Evolutionary conservation across 2,329 filamentous ascomycete species (phyloP).

Genomic region (Cryoendolithus antarcticus): DNA sequence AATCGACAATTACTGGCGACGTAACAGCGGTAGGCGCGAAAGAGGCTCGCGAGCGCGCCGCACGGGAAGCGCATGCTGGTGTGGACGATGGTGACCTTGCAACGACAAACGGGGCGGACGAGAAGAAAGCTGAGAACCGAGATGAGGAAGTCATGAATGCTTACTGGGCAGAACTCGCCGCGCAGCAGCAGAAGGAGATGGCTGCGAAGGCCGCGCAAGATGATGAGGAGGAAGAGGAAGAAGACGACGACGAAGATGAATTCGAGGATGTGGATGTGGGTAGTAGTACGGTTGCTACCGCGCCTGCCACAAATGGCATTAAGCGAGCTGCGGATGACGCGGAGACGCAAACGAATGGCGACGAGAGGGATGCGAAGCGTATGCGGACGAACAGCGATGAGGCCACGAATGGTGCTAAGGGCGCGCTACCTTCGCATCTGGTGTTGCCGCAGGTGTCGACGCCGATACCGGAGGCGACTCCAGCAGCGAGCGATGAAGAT

Average conservation of each 20-base stretch:
- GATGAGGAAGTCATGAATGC: constrained; percentile 50
- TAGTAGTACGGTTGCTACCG: constrained; percentile 23
- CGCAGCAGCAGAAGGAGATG: constrained; percentile 38
- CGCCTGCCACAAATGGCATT: constrained; percentile 10
- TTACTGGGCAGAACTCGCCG: constrained; percentile 55
- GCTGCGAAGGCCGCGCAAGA: constrained; percentile 37
- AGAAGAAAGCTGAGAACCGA: constrained; percentile 24
- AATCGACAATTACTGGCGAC: constrained; percentile 24
- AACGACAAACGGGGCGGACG: constrained; percentile 14
- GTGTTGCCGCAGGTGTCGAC: neutral
- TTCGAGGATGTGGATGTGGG: constrained; percentile 43
- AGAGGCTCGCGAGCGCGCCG: constrained; percentile 28
- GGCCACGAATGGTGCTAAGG: constrained; percentile 8
- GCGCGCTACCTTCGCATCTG: no score
- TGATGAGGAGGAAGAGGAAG: constrained; percentile 37
- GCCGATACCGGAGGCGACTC: constrained; percentile 20
- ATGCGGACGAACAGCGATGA: constrained; percentile 45
- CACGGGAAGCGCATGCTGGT: constrained; percentile 23
- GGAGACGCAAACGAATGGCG: constrained; percentile 20
- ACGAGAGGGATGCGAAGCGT: constrained; percentile 45
- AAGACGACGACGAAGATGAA: constrained; percentile 38
- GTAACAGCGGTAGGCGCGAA: constrained; percentile 34
- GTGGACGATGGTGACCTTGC: constrained; percentile 22
- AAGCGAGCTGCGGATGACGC: constrained; percentile 12
- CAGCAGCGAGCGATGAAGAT: constrained; percentile 28